Evolutionary conservation across 805 yeast species (phyloP), one percentile per base, ranked within the genome.

Genomic region (Komagataella populi): DNA sequence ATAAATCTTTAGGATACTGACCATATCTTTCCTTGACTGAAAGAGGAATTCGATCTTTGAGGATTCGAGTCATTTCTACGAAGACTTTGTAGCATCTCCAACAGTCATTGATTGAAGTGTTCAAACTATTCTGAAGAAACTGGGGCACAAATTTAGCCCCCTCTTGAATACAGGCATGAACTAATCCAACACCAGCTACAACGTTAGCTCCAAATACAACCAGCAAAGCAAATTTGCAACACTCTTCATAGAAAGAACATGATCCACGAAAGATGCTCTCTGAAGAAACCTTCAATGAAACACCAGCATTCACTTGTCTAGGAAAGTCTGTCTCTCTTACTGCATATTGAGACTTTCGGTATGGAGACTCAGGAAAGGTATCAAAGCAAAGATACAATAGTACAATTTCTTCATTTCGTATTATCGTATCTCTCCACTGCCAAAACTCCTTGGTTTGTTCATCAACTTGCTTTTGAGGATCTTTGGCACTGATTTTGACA

Each of bases 341-440:
- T 30, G 39, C 39, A 2, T 30, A 14, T 30, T 30, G 39, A 16
- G 61, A 56, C 4, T 58, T 16, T 49, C 53, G 60, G 54, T 73
- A 72, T 3, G 79, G 78, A 16, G 70, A 66, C 16, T 64, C 63
- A 5, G 71, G 65, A 0, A 65, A 64, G 49, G 77, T 66, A 56
- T 78, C 83, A 57, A 72, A 80, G 56, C 76, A 74, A 6, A 71
- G 54, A 1, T 70, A 67, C 55, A 70, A 77, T 50, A 71, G 67
- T 52, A 70, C 63, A 57, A 68, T 61, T 59, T 67, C 79, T 52
- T 72, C 84, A 47, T 68, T 67, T 62, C 59, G 68, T 10, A 70
- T 65, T 36, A 78, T 67, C 14, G 64, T 63, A 54, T 71, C 82
- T 54, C 68, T 66, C 83, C 76, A 80, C 58, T 69, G 67, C 74